Percentiles rank a stretch among this genome's conserved stretches.
Evolutionary conservation across 1,284 basidiomycete genomes (phyloP).

Genomic region (Ceratorhiza oryzae-sativae): DNA sequence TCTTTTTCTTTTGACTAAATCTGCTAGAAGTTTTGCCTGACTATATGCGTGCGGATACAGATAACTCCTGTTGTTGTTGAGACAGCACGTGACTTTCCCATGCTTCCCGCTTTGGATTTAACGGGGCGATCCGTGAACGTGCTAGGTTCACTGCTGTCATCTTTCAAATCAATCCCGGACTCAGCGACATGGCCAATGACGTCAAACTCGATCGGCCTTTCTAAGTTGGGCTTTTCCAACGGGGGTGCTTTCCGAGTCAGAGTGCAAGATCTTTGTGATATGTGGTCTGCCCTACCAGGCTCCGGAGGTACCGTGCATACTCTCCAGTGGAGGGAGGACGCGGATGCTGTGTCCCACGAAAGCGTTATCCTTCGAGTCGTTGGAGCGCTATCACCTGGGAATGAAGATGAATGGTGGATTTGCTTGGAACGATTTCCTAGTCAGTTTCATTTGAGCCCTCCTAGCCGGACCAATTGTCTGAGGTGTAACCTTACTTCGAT

Average conservation of each 20-base stretch:
- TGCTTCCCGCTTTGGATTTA: slow-evolving; percentile 11
- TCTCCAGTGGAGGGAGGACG: slow-evolving; percentile 11
- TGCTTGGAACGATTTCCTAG: slow-evolving; percentile 24
- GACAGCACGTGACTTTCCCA: slow-evolving; percentile 11
- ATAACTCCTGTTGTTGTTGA: neutral
- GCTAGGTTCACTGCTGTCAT: neutral
- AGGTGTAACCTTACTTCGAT: too few species aligned
- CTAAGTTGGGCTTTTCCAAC: neutral
- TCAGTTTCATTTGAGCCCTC: neutral
- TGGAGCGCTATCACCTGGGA: neutral
- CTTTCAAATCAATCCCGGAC: slow-evolving; percentile 15
- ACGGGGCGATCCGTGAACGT: neutral
- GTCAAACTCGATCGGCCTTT: slow-evolving; percentile 13
- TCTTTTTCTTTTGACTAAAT: neutral
- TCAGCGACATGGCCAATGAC: slow-evolving; percentile 31
- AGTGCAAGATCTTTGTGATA: neutral
- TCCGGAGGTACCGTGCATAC: slow-evolving; percentile 8
- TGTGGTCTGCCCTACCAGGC: slow-evolving; percentile 24
- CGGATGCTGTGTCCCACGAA: slow-evolving; percentile 9
- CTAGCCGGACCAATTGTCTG: neutral
- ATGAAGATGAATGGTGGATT: slow-evolving; percentile 14
- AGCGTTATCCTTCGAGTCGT: slow-evolving; percentile 22
- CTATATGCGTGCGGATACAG: slow-evolving; percentile 17
- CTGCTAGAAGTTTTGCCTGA: too few species aligned
- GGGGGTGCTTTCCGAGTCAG: neutral